Percentiles rank a stretch among this genome's conserved stretches.
These are phyloP conservation scores for Candolleomyces aberdarensis DNA, from an alignment of 768 basidiomycete species.

Conservation along the genomic window DNA sequence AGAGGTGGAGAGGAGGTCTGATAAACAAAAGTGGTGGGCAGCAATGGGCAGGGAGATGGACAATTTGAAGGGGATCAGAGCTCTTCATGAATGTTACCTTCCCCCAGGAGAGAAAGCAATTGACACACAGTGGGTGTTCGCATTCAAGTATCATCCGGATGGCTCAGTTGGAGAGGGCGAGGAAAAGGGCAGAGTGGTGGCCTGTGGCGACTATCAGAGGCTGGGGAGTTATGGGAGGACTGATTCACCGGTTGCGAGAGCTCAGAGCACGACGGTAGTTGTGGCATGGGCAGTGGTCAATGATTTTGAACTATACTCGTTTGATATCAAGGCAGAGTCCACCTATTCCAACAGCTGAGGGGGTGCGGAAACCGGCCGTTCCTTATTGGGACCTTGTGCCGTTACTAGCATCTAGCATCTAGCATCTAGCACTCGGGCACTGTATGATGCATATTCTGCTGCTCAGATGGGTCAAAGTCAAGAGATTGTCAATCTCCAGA, in stretches of 20 bases:
- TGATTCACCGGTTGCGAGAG: conserved; percentile 23
- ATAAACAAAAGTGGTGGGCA: neutral
- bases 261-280: conserved; percentile 17
- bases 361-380: too few relatives aligned
- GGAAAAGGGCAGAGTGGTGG: conserved; percentile 28
- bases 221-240: conserved; percentile 34
- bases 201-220: conserved; percentile 35
- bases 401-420: too few relatives aligned
- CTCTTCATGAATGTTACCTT: neutral
- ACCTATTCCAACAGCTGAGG: too few relatives aligned
- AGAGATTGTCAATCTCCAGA: too few relatives aligned
- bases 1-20: too few relatives aligned
- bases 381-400: too few relatives aligned
- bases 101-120: neutral
- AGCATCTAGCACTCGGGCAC: too few relatives aligned
- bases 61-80: neutral
- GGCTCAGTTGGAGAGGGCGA: neutral
- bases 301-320: conserved; percentile 18
- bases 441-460: too few relatives aligned
- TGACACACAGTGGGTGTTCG: neutral
- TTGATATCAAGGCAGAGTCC: conserved; percentile 28
- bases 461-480: too few relatives aligned
- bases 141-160: neutral
- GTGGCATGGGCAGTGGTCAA: conserved; percentile 18
- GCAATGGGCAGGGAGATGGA: neutral